Evolutionary conservation across 2,329 filamentous ascomycete genomes (phyloP), one percentile per base, ranked within the genome.

Genomic region (Neofusicoccum sp.): DNA sequence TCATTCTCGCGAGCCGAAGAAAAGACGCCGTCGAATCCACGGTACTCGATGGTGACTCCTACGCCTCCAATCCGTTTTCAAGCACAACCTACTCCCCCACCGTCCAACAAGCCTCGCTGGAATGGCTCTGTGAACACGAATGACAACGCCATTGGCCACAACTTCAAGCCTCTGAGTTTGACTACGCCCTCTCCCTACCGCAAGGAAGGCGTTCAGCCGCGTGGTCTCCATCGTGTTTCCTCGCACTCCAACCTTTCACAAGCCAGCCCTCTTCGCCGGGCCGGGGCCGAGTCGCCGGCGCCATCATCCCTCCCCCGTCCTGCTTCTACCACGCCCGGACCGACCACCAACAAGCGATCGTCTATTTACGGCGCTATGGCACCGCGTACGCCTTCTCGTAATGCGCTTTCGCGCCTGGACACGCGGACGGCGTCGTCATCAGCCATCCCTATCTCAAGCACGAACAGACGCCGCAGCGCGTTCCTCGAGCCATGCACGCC

Each of bases 61-160:
- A 57, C 60, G 11, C 44, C 60, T 16, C 30, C 48, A 9, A n/a
- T 41, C n/a, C 60, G 53, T 40, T 20, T 20, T 20, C 51, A 34
- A 11, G 24, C 56, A 5, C 28, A 24, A 11, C 48, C 45, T 11
- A 56, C 44, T 7, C 34, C 49, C 9, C 43, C 62, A 5, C 58
- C 58, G 7, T 60, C 64, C 4, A 63, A 62, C 40, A 76, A 73
- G 59, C 75, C 75, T 12, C 71, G 73, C 16, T 77, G 75, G 75
- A 77, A 75, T 62, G 62, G 67, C 2, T 74, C 70, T 43, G 71
- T 69, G 3, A 76, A 75, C 60, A 66, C 74, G 69, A 67, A 71
- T 6, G 74, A 73, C 36, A 76, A 73, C 2, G 58, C 71, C 20
- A 68, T 76, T 24, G 74, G 74, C 2, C 75, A 76, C 62, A 69